Base-by-base conservation (phyloP, 192 early-diverging fungal genomes). In the Backusella luteola region DNA sequence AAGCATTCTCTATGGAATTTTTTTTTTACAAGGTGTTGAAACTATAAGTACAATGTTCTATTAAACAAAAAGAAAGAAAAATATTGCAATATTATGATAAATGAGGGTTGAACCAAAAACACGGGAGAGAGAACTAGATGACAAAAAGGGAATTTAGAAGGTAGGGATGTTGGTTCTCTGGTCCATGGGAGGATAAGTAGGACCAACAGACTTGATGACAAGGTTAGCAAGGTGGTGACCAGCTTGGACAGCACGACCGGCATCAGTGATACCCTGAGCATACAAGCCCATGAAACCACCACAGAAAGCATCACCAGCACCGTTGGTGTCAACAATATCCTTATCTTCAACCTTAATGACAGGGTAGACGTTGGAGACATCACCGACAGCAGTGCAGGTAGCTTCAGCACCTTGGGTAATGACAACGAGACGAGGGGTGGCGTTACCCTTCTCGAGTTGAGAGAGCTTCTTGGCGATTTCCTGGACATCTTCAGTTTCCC, bases 261-360 rank as follows among this genome's bases (percentile, higher is more conserved):
- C 88, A 46, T 93, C 75, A 32, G 81, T 75, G 67, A 88, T 83
- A 68, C 94, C 94, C 84, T 91, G 91, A 71, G 95, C 92, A 71
- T 89, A 88, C 84, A 94, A 90, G 76, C 93, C 86, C 76, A 98
- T 77, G 89, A 98, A 99, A 34, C 95, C 98, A 67, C 95, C 98
- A 75, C 89, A 90, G 87, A 98, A 99, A 34, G 94, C 96, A 87
- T 99, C 98, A 80, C 98, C 98, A 76, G 97, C 97, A 76, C 96
- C 98, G 85, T 99, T 99, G 81, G 95, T 95, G 83, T 99, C 97
- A 67, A 95, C 93, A 79, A 99, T 96, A 76, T 96, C 89, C 38
- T 84, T 76, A 71, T 79, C 77, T 8, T 83, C 80, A 38, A 93
- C 87, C 34, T 87, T 85, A 66, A 85, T 87, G 23, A 92, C 87